phyloP scores from a whole-genome alignment of 306 rosid genomes.

The Dalbergia cultrata region DNA sequence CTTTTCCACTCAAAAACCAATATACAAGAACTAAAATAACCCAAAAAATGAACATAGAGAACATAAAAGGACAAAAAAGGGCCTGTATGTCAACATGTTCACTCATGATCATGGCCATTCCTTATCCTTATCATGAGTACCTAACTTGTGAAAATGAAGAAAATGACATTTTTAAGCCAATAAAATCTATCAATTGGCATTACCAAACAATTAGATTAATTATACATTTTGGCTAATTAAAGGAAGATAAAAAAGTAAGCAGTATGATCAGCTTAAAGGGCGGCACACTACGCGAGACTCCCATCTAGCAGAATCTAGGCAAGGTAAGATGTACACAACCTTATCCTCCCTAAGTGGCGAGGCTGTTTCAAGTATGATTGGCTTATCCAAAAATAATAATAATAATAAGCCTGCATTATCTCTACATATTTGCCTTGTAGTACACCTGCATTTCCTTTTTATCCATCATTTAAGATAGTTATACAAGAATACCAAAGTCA shows the following conservation, averaged over 20 bases:
- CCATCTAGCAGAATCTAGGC: no score
- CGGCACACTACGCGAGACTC: no score
- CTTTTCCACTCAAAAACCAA: neutral
- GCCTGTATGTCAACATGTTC: neutral
- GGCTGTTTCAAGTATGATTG: no score
- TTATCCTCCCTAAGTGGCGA: no score
- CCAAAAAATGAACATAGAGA: neutral
- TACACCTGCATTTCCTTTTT: neutral
- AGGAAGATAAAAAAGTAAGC: neutral
- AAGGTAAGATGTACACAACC: no score
- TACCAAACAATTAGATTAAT: neutral
- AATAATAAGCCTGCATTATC: neutral
- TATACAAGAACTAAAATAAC: neutral
- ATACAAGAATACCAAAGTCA: constrained; percentile 10
- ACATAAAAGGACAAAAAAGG: neutral
- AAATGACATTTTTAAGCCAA: neutral
- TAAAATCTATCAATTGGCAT: neutral
- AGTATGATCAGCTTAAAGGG: neutral
- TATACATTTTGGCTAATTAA: constrained; percentile 5
- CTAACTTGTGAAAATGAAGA: neutral
- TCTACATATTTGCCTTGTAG: neutral
- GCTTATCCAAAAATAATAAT: constrained; percentile 16
- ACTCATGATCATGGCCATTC: constrained; percentile 4
- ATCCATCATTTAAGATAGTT: no score
- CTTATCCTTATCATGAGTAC: neutral